A percentile compares a stretch with the other conserved stretches of the same genome.
Conservation (phyloP, 208 protist species). For the Trypanosoma theileri region DNA sequence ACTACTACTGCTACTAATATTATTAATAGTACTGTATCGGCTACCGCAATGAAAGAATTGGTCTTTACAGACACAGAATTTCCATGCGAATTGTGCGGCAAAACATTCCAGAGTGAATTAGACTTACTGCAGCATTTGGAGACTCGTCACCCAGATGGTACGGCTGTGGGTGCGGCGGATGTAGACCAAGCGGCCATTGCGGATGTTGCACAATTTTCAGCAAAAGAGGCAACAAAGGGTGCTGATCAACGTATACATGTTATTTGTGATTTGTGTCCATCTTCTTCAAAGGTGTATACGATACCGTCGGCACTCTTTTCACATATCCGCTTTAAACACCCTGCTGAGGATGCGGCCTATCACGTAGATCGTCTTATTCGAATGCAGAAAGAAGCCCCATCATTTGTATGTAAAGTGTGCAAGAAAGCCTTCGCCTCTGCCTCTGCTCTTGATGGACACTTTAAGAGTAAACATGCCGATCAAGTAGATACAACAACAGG, state of each 20-base stretch:
- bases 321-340: slow-evolving; percentile 86
- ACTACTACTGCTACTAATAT: too few species aligned
- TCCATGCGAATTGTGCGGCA: slow-evolving; percentile 82
- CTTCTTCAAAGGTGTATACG: slow-evolving; percentile 54
- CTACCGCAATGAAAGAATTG: neutral
- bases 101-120: slow-evolving; percentile 50
- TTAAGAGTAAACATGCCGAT: slow-evolving; percentile 41
- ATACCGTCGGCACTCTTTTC: slow-evolving; percentile 78
- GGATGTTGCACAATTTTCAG: slow-evolving; percentile 36
- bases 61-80: slow-evolving; percentile 54
- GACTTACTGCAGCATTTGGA: slow-evolving; percentile 81
- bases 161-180: neutral
- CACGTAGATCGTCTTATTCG: slow-evolving; percentile 75
- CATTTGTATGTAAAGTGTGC: slow-evolving; percentile 60
- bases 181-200: slow-evolving; percentile 19
- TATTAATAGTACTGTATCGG: too few species aligned
- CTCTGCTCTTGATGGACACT: slow-evolving; percentile 42
- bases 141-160: slow-evolving; percentile 41
- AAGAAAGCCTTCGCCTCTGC: slow-evolving; percentile 33
- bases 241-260: slow-evolving; percentile 33
- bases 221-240: slow-evolving; percentile 28
- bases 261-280: slow-evolving; percentile 64
- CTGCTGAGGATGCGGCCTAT: slow-evolving; percentile 62
- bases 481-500: neutral
- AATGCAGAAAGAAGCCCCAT: slow-evolving; percentile 26